Evolutionary conservation across 768 basidiomycete species (phyloP).

Genomic region (Hypholoma sublateritium): DNA sequence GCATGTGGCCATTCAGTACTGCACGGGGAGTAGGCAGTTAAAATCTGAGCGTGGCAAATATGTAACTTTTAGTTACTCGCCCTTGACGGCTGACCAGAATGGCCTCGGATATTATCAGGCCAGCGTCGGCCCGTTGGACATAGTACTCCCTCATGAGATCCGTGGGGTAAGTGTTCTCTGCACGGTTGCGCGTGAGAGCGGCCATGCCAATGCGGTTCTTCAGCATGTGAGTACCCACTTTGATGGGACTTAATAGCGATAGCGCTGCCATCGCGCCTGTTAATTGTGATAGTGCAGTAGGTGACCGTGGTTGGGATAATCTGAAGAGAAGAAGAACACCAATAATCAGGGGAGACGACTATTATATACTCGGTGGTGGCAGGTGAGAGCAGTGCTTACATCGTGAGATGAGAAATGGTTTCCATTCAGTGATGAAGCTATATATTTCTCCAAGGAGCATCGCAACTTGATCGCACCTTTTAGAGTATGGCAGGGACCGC

Average conservation of each 20-base stretch:
- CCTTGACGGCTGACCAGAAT: conserved; percentile 32
- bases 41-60: not conserved
- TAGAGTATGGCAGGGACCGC: too few relatives aligned
- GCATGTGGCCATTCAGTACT: conserved; percentile 37
- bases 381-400: too few relatives aligned
- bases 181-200: conserved; percentile 40
- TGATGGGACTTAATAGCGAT: conserved; percentile 31
- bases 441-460: too few relatives aligned
- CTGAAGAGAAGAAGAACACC: too few relatives aligned
- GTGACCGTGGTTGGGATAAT: too few relatives aligned
- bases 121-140: conserved; percentile 32
- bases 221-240: conserved; percentile 33
- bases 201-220: conserved; percentile 40
- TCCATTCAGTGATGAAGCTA: too few relatives aligned
- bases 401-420: too few relatives aligned
- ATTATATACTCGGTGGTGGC: too few relatives aligned
- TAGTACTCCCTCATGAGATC: conserved; percentile 36
- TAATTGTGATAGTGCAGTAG: too few relatives aligned
- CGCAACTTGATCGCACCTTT: too few relatives aligned
- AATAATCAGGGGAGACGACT: too few relatives aligned
- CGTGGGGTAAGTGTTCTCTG: conserved; percentile 36
- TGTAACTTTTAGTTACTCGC: conserved; percentile 10
- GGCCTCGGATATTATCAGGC: conserved; percentile 36
- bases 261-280: conserved; percentile 6
- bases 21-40: too few relatives aligned